These are phyloP conservation scores for Psophocarpus tetragonolobus DNA, from an alignment of 306 rosid genomes.

Conservation along the genomic window DNA sequence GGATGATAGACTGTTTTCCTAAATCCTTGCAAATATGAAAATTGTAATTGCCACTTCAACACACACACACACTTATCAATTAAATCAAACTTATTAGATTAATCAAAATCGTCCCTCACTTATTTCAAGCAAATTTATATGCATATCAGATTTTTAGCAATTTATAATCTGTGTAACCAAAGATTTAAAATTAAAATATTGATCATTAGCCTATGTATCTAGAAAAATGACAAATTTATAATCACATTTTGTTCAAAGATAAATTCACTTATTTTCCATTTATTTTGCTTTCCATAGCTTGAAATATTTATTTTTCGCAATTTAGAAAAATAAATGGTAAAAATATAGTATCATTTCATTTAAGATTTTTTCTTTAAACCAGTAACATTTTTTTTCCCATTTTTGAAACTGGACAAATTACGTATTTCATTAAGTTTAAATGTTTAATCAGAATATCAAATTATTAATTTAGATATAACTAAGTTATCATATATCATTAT, in stretches of 20 bases:
- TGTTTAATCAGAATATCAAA: neutral
- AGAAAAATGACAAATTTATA: neutral
- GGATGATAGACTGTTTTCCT: slow-evolving; percentile 6
- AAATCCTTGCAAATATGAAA: neutral
- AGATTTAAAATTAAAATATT: neutral
- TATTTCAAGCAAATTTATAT: neutral
- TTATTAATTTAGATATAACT: neutral
- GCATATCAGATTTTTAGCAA: neutral
- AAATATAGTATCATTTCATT: neutral
- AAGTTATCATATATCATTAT: neutral
- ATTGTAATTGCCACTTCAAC: neutral
- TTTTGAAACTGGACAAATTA: neutral
- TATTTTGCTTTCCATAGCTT: neutral
- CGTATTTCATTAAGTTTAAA: neutral
- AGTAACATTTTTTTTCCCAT: neutral
- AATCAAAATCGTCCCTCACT: neutral
- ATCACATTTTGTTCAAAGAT: neutral
- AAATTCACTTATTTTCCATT: neutral
- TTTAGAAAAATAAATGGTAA: neutral
- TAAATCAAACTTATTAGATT: neutral
- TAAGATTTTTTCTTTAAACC: neutral
- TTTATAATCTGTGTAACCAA: neutral
- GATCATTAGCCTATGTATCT: neutral
- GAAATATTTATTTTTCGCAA: neutral
- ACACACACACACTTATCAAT: neutral